Conservation (phyloP, 441 rosid genomes). For the Adansonia gregorii region DNA sequence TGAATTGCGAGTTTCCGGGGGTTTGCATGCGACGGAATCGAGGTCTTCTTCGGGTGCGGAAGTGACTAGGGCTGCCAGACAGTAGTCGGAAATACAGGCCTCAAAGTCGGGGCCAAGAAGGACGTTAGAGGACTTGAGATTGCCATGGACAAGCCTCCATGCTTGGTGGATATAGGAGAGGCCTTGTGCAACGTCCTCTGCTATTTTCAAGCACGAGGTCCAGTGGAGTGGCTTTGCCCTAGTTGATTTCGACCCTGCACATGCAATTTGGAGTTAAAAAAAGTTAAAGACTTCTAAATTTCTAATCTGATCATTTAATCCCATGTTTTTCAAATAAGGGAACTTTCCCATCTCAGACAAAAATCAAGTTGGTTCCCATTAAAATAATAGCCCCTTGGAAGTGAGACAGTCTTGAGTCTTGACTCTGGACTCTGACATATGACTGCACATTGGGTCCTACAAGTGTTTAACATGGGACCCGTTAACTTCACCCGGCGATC, state of each 20-base stretch:
- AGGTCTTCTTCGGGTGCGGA: slow-evolving; percentile 54
- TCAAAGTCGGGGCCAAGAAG: slow-evolving; percentile 88
- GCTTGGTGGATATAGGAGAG: slow-evolving; percentile 93
- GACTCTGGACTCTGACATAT: neutral
- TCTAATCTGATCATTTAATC: neutral
- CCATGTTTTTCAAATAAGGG: neutral
- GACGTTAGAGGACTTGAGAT: slow-evolving; percentile 77
- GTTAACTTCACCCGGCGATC: neutral
- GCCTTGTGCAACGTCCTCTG: slow-evolving; percentile 94
- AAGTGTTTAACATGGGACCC: neutral
- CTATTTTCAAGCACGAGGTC: slow-evolving; percentile 94
- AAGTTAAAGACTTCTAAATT: neutral
- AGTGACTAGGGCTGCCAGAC: slow-evolving; percentile 61
- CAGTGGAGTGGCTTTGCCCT: slow-evolving; percentile 91
- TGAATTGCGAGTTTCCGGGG: slow-evolving; percentile 66
- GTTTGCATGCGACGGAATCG: slow-evolving; percentile 49
- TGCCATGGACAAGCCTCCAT: slow-evolving; percentile 81
- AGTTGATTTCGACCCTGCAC: slow-evolving; percentile 77
- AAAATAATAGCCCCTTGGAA: neutral
- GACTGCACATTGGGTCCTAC: neutral
- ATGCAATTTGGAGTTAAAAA: neutral
- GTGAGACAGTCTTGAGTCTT: no score
- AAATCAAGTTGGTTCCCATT: neutral
- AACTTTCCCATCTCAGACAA: neutral
- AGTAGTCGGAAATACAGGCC: slow-evolving; percentile 80